Conservation (phyloP, 2,329 filamentous ascomycete species). For the Myriosclerotinia scirpicola region DNA sequence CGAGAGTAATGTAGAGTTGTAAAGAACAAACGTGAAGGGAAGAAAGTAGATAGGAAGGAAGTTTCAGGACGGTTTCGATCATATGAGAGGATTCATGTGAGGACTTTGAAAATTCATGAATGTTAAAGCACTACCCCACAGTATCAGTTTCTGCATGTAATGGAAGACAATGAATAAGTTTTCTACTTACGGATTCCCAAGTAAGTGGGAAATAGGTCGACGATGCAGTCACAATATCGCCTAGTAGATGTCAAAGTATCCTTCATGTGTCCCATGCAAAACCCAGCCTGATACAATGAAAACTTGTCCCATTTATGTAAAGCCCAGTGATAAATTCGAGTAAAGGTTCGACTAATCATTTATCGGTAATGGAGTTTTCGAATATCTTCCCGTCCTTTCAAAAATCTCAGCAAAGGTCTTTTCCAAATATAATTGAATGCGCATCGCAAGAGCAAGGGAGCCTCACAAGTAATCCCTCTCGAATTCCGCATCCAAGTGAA, state of each 20-base stretch:
- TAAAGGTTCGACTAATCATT: constrained; percentile 19
- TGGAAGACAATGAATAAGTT: background rate
- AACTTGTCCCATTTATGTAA: background rate
- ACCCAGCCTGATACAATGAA: background rate
- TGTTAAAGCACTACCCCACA: background rate
- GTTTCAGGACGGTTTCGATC: background rate
- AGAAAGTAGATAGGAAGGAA: background rate
- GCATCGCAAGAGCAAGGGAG: constrained; percentile 24
- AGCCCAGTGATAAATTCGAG: background rate
- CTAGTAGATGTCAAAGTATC: background rate
- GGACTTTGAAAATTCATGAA: background rate
- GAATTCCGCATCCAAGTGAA: constrained; percentile 41
- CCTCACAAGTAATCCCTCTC: constrained; percentile 42
- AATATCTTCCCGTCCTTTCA: constrained; percentile 37
- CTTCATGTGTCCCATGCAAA: background rate
- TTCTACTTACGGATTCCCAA: background rate
- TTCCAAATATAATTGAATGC: constrained; percentile 2
- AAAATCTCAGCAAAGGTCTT: constrained; percentile 32
- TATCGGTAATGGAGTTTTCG: constrained; percentile 38
- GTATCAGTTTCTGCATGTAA: background rate
- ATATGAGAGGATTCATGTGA: background rate
- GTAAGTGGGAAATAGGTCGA: constrained; percentile 4
- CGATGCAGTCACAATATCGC: background rate
- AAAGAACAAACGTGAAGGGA: constrained; percentile 11
- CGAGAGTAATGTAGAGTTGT: background rate